phyloP scores from a whole-genome alignment of 2,329 filamentous ascomycete species.

The Penicillium expansum region DNA sequence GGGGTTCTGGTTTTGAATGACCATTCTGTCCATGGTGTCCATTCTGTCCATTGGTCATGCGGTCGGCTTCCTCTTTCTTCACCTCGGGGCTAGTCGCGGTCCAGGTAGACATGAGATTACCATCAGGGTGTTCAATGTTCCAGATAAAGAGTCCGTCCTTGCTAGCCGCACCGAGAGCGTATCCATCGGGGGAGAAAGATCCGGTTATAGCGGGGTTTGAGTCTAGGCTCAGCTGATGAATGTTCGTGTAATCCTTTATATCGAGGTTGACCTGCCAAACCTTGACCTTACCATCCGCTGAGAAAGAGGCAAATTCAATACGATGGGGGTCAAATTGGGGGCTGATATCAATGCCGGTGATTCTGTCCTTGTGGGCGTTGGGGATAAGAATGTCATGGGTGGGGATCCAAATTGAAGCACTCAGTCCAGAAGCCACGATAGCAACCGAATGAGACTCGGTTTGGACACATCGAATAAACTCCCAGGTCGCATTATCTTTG shows the following conservation, averaged over 20 bases:
- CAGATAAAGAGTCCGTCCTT: slow-evolving; percentile 47
- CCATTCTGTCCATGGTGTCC: slow-evolving; percentile 36
- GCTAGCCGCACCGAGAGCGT: slow-evolving; percentile 46
- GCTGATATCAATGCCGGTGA: slow-evolving; percentile 45
- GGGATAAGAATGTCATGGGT: slow-evolving; percentile 42
- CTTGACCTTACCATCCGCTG: slow-evolving; percentile 46
- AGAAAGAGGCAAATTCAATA: slow-evolving; percentile 45
- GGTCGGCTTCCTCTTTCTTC: slow-evolving; percentile 34
- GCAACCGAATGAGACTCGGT: slow-evolving; percentile 32
- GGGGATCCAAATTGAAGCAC: slow-evolving; percentile 46
- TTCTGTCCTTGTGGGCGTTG: slow-evolving; percentile 42
- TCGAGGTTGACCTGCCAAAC: slow-evolving; percentile 45
- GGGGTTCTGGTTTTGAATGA: slow-evolving; percentile 24
- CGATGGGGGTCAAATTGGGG: slow-evolving; percentile 32
- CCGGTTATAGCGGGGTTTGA: slow-evolving; percentile 41
- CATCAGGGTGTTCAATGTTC: slow-evolving; percentile 45
- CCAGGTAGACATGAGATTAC: slow-evolving; percentile 44
- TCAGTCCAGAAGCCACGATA: slow-evolving; percentile 40
- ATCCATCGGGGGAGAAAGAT: slow-evolving; percentile 49
- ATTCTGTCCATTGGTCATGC: slow-evolving; percentile 38
- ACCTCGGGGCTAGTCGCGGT: slow-evolving; percentile 30
- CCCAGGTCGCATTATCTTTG: slow-evolving; percentile 38
- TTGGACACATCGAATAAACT: slow-evolving; percentile 40
- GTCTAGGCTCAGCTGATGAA: slow-evolving; percentile 39
- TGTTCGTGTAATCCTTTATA: slow-evolving; percentile 34